Base-by-base conservation (phyloP, 305 asterid genomes). In the Fraxinus albicans region DNA sequence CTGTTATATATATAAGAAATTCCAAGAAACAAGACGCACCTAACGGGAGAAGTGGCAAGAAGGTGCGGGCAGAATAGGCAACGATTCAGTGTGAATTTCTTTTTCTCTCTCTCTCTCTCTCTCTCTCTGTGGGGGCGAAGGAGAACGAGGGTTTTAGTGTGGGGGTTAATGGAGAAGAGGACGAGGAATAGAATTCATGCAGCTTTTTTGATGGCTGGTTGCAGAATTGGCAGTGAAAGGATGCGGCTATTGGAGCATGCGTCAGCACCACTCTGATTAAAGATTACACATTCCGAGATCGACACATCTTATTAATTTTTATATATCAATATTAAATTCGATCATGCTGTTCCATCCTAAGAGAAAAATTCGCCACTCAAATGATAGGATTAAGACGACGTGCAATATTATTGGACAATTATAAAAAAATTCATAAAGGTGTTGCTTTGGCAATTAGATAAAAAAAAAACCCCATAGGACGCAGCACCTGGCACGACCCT, bases 211-310 rank as follows among this genome's bases (percentile, higher is more conserved):
- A 8, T 10, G 29, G n/a, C 23, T 67, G 19, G 6, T 67, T 25
- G 34, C 35, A 8, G 31, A 60, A 9, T 27, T 67, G 15, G 15
- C 9, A 23, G 23, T 17, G 29, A 6, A 6, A 67, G 13, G 38
- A 67, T 36, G 35, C 74, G 74, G 74, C 74, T 67, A 25, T 67
- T 67, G 74, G 74, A 67, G 74, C 74, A 12, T 4, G 74, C 36
- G 74, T 67, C 74, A 67, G 35, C 36, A 12, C 36, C 74, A 67
- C n/a, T 67, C 1, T 67, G 74, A 67, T 67, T 67, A 58, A 1
- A 53, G 8, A 53, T 4, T 53, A 53, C 63, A 17, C 23, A 0
- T 53, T 17, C 63, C 23, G 23, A 53, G 8, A 53, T 53, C 8
- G 55, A 40, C 50, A 40, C 50, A 40, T 40, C 47, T 40, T 38